A percentile compares a stretch with the other conserved stretches of the same genome.
Evolutionary conservation across 106 monocot genomes (phyloP).

Genomic region (Triglochin maritima): DNA sequence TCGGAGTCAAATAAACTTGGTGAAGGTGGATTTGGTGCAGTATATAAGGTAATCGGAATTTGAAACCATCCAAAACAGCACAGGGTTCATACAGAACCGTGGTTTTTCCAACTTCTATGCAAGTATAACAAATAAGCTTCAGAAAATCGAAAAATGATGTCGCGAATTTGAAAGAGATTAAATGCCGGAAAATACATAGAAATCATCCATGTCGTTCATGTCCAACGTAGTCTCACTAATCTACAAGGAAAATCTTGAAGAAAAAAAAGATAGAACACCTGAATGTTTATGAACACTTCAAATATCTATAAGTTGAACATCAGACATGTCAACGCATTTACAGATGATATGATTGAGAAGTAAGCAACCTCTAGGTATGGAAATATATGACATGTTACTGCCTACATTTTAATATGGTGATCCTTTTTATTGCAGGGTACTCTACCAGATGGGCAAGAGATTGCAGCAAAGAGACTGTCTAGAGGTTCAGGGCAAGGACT

Average conservation of each 20-base stretch:
- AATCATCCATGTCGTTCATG: no score
- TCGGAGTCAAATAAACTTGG: slow-evolving; percentile 8
- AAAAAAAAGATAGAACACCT: no score
- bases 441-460: slow-evolving; percentile 7
- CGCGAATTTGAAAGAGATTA: not conserved
- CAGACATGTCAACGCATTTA: not conserved
- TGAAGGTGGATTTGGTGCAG: slow-evolving; percentile 12
- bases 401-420: no score
- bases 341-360: not conserved
- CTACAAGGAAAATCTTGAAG: no score
- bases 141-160: not conserved
- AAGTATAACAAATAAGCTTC: not conserved
- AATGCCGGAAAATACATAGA: not conserved
- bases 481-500: not conserved
- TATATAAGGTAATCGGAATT: slow-evolving; percentile 3
- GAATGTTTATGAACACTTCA: no score
- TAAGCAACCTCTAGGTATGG: no score
- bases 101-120: not conserved
- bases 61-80: no score
- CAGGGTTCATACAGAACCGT: no score
- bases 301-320: not conserved
- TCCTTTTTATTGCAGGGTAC: not conserved
- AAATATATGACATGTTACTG: no score
- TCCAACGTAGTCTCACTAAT: no score
- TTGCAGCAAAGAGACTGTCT: slow-evolving; percentile 8